Evolutionary conservation across 2,329 filamentous ascomycete species (phyloP), one percentile per base, ranked within the genome.

Genomic region (Venturiaceae sp.): DNA sequence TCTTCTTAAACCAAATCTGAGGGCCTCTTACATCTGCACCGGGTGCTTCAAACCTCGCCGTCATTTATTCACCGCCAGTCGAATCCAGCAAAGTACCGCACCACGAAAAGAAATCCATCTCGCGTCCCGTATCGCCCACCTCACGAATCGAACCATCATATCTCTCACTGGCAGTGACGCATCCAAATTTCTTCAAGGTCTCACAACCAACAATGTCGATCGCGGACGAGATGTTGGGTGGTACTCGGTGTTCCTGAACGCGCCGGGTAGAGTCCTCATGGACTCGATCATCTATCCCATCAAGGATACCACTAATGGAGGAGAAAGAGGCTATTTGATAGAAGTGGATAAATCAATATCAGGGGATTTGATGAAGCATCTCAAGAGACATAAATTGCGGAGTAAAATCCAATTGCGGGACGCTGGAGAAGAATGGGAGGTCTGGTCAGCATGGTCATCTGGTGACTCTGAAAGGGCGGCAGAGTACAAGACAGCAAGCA

Each of bases 241-340:
- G 70, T 97, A 95, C 72, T 80, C 87, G 6, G 90, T 85, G 0
- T 96, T 99, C 67, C 78, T 99, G 44, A 95, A 88, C 64, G 90
- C 92, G 7, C 72, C 73, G 34, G 94, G 94, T 44, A 83, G 92
- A 59, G 81, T 99, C 9, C 76, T 96, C 46, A 83, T 92, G 75
- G 94, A 99, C 74, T 87, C 91, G 56, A 95, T 97, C 71, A 79
- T 99, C 53, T 96, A 96, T 76, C 54, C 62, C 4, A 61, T 53
- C 33, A 62, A 61, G 47, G 63, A 65, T 34, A 58, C 46, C 33
- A 61, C 61, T 32, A 58, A 57, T 53, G 60, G 63, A 33, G 63
- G 70, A 30, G 74, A 78, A n/a, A 72, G 71, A 62, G 77, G 79
- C 32, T 92, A 88, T 77, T 72, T 96, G 60, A 79, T 99, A 60